These are phyloP conservation scores for Globisporangium barbulae DNA, from an alignment of 352 stramenopile genomes.

Conservation along the genomic window DNA sequence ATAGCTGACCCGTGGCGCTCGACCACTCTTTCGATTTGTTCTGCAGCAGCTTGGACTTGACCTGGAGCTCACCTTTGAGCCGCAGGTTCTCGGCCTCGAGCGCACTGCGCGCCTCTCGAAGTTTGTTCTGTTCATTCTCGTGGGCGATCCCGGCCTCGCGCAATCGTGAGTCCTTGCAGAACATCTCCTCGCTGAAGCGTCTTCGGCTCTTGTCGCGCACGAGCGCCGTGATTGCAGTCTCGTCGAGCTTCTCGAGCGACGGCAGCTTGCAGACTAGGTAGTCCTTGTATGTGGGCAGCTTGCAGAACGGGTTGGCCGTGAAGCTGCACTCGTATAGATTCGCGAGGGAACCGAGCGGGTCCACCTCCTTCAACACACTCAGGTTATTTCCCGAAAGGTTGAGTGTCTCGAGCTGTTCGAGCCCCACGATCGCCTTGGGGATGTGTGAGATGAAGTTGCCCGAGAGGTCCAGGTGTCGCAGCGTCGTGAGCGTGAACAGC, in stretches of 20 bases:
- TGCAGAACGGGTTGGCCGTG: conserved; percentile 69
- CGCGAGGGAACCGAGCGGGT: conserved; percentile 44
- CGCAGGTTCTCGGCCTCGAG: conserved; percentile 73
- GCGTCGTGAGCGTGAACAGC: conserved; percentile 40
- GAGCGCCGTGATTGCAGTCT: conserved; percentile 34
- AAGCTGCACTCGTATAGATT: conserved; percentile 68
- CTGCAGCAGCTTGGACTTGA: conserved; percentile 79
- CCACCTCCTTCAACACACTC: conserved; percentile 65
- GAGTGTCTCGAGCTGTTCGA: conserved; percentile 55
- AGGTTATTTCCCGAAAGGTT: conserved; percentile 76
- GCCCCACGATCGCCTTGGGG: conserved; percentile 38
- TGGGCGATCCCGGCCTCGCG: conserved; percentile 39
- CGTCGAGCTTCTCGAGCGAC: conserved; percentile 61
- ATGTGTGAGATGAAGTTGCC: conserved; percentile 84
- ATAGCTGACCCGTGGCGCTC: conserved; percentile 64
- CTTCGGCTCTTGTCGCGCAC: conserved; percentile 58
- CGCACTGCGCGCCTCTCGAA: conserved; percentile 48
- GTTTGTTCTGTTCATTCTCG: conserved; percentile 51
- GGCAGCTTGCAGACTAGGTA: conserved; percentile 67
- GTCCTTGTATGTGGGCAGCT: conserved; percentile 70
- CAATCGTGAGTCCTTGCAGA: conserved; percentile 50
- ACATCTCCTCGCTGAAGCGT: conserved; percentile 56
- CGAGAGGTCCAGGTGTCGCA: conserved; percentile 60
- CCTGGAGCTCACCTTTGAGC: conserved; percentile 68
- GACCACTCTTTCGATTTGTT: conserved; percentile 86